These are phyloP conservation scores for Smittium culicis DNA, from an alignment of 371 early-diverging fungal species.

Conservation along the genomic window DNA sequence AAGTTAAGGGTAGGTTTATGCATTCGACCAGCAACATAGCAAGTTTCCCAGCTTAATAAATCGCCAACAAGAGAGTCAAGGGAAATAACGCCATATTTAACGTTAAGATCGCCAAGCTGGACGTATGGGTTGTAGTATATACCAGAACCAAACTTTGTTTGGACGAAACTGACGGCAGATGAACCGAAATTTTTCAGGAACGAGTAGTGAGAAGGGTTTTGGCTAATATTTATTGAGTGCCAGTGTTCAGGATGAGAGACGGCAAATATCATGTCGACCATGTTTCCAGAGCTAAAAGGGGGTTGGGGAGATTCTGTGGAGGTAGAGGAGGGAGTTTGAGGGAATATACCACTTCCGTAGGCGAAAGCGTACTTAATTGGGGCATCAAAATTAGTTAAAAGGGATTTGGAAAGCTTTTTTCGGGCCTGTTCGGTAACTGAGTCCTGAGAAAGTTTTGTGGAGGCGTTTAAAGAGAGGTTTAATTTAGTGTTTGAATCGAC, in stretches of 20 bases:
- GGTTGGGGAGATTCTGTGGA: neutral
- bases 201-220: conserved; percentile 83
- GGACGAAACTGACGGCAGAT: conserved; percentile 51
- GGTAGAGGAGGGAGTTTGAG: conserved; percentile 41
- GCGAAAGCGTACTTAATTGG: conserved; percentile 59
- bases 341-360: conserved; percentile 90
- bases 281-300: conserved; percentile 40
- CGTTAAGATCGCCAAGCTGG: conserved; percentile 58
- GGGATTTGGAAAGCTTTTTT: too few relatives aligned
- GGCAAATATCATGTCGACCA: conserved; percentile 91
- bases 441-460: too few relatives aligned
- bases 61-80: conserved; percentile 73
- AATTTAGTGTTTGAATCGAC: too few relatives aligned
- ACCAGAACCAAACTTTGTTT: conserved; percentile 79
- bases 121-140: conserved; percentile 93
- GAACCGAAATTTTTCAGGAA: conserved; percentile 51
- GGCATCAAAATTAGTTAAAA: conserved; percentile 22
- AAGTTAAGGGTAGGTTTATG: conserved; percentile 82
- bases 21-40: conserved; percentile 91
- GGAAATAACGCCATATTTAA: conserved; percentile 94
- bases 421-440: too few relatives aligned
- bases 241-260: conserved; percentile 93
- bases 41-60: conserved; percentile 81
- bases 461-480: too few relatives aligned
- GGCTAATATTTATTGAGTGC: conserved; percentile 86